Conservation (phyloP, 192 early-diverging fungal genomes). For the Allomyces arbusculus region DNA sequence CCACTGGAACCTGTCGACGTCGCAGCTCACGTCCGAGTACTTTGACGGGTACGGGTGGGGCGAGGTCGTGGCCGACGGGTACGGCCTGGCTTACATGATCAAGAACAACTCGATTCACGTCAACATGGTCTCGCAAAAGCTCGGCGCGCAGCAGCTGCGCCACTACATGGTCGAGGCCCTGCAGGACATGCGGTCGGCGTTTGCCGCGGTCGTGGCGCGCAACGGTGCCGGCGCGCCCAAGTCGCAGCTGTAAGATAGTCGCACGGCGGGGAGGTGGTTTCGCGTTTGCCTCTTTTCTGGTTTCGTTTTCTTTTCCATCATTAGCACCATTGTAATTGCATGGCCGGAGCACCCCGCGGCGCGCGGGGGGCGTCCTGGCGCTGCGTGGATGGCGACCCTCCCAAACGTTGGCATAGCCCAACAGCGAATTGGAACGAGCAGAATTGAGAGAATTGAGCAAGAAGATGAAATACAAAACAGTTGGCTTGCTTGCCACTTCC, state of each 20-base stretch:
- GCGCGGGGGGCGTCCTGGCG: too few relatives aligned
- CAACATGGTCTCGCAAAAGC: constrained; percentile 21
- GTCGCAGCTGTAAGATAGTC: background rate
- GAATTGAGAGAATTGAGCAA: too few relatives aligned
- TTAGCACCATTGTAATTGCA: too few relatives aligned
- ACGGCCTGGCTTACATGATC: constrained; percentile 31
- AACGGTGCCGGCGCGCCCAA: background rate
- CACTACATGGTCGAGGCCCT: constrained; percentile 41
- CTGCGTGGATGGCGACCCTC: too few relatives aligned
- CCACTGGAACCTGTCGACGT: constrained; percentile 55
- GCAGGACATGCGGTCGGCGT: constrained; percentile 42
- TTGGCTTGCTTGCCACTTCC: too few relatives aligned
- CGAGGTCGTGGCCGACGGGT: constrained; percentile 33
- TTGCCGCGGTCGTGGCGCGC: constrained; percentile 7
- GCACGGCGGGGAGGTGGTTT: too few relatives aligned
- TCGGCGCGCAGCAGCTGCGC: constrained; percentile 28
- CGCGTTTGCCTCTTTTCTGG: too few relatives aligned
- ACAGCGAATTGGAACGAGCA: too few relatives aligned
- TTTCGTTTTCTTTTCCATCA: too few relatives aligned
- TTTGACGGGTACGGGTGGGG: constrained; percentile 33
- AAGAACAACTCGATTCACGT: constrained; percentile 22
- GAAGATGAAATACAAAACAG: too few relatives aligned
- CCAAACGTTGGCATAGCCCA: too few relatives aligned
- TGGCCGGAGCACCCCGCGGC: too few relatives aligned
- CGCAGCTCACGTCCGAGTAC: constrained; percentile 30